These are phyloP conservation scores for Lentinula guzmanii DNA, from an alignment of 768 basidiomycete genomes.

Conservation along the genomic window DNA sequence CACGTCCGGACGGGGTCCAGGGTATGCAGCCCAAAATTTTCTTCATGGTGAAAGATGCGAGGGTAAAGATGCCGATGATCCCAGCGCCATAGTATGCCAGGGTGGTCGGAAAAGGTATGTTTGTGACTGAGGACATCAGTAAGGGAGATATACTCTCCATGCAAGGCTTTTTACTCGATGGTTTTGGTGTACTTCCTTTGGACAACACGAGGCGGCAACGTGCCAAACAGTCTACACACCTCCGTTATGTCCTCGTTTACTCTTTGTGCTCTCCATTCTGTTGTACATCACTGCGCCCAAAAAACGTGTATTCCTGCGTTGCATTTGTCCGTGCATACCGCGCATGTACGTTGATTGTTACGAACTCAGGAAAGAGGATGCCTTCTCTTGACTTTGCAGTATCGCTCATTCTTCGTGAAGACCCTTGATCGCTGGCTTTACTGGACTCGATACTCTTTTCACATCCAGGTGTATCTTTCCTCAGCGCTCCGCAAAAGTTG, in stretches of 20 bases:
- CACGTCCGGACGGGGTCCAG: background rate
- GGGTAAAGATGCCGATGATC: constrained; percentile 6
- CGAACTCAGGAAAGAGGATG: background rate
- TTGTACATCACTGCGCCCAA: background rate
- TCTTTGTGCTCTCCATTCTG: background rate
- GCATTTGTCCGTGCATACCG: background rate
- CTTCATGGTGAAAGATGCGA: constrained; percentile 5
- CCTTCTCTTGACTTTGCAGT: background rate
- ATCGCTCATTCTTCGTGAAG: background rate
- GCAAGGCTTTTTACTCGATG: background rate
- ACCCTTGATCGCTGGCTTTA: background rate
- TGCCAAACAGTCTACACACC: constrained; percentile 14
- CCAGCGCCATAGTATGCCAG: constrained; percentile 8
- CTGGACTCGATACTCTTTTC: background rate
- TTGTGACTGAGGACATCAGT: constrained; percentile 1
- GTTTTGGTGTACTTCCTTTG: constrained; percentile 5
- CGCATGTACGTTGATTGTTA: background rate
- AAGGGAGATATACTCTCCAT: background rate
- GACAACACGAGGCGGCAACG: constrained; percentile 10
- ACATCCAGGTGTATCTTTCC: background rate
- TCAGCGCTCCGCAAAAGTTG: background rate
- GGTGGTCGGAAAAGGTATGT: background rate
- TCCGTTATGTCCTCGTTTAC: background rate
- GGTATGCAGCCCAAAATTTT: background rate
- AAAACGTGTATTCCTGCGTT: background rate